Base-by-base conservation (phyloP, 2,329 filamentous ascomycete genomes). In the Ceratocystis harringtonii region DNA sequence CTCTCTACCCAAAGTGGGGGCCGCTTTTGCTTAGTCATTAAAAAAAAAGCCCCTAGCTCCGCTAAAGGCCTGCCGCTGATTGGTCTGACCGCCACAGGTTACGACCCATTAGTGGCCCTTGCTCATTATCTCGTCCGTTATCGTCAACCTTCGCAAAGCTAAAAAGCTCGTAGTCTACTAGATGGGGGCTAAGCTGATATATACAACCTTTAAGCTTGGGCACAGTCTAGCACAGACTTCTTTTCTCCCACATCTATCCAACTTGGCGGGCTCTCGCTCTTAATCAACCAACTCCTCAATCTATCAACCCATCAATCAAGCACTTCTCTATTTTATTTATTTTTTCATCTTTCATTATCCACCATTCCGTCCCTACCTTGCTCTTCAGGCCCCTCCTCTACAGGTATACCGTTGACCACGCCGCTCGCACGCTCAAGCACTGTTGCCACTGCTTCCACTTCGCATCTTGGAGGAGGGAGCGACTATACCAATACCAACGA, bases 381-480 rank as follows among this genome's bases (percentile, higher is more conserved):
- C 68, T 67, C 67, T 68, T 71, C 70, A 68, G 70, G 71, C 75
- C 75, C 75, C 75, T 77, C 75, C 75, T 77, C 75, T 70, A 71
- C 70, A 48, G 61, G 32, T 22, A 22, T 50, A 50, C 32, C 65
- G 36, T 28, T 62, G 12, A 67, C 41, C 58, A 61, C 62, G 50
- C 60, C 48, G 62, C 58, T 32, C 50, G 57, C 41, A 55, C 36
- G 36, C 36, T 15, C 36, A 19, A 52, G 19, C 19, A 48, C 45
- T 52, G 36, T 8, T 64, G 15, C 63, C 4, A 2, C 28, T 48
- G 60, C 52, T 69, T 55, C 63, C 52, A 50, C 65, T 62, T 67
- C 30, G 61, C 52, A 55, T 65, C 65, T 48, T 41, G 30, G 65
- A 55, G 64, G 66, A 68, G 62, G 67, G 62, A 63, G 65, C 65